A percentile compares a stretch with the other conserved stretches of the same genome.
These are phyloP conservation scores for Luffa aegyptiaca DNA, from an alignment of 306 rosid species.

Conservation along the genomic window DNA sequence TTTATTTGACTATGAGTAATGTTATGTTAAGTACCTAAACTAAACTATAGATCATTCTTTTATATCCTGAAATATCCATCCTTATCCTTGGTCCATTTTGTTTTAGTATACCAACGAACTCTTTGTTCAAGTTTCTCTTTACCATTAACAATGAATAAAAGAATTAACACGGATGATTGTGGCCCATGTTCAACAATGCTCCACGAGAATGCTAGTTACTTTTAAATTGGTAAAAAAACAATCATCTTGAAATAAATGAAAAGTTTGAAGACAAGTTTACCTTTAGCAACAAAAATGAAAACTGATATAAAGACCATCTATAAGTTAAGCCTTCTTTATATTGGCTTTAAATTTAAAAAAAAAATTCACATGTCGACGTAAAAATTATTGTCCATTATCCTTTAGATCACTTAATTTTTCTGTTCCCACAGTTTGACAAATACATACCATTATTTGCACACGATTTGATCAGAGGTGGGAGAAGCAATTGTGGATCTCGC, in stretches of 20 bases:
- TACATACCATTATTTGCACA: conserved; percentile 77
- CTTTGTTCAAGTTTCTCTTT: neutral
- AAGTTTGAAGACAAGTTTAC: neutral
- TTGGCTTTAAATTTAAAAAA: neutral
- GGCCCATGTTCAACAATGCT: neutral
- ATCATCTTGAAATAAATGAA: neutral
- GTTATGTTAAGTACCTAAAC: neutral
- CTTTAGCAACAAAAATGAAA: neutral
- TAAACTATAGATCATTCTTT: neutral
- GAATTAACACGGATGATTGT: neutral
- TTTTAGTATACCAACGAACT: neutral
- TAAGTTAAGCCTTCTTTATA: neutral
- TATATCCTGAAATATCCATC: neutral
- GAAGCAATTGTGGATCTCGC: conserved; percentile 81
- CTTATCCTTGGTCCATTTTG: neutral
- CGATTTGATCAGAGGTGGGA: conserved; percentile 67
- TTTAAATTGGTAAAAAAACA: neutral
- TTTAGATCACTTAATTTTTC: neutral
- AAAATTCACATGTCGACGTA: neutral
- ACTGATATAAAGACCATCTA: neutral
- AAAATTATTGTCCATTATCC: conserved; percentile 4
- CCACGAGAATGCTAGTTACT: neutral
- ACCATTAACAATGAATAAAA: neutral
- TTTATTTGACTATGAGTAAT: neutral
- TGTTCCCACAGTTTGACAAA: neutral